Base-by-base conservation (phyloP, 2,329 filamentous ascomycete species). In the Claviceps humidiphila region DNA sequence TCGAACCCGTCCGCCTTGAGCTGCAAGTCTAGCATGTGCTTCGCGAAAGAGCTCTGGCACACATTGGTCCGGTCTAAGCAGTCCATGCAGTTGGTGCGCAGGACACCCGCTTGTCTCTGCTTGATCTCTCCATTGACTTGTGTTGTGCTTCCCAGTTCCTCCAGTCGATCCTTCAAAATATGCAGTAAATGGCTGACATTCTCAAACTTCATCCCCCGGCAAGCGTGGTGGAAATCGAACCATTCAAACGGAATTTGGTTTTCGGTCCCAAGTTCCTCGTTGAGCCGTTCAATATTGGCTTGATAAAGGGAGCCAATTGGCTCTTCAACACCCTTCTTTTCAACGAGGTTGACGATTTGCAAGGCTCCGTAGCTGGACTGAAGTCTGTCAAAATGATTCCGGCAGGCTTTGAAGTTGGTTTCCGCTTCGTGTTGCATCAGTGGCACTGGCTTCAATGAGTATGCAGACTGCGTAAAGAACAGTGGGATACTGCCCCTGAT, bases 11-110 rank as follows among this genome's bases (percentile, higher is more conserved):
- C 82, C 20, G 79, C 74, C 53, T 80, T 84, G 2, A 98, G 74
- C 62, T 96, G 89, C 37, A 76, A 65, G 58, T 96, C 89, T 2
- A 98, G 74, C 58, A 88, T 86, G 62, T 85, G 81, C 61, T 89
- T 87, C 5, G 81, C 93, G 64, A 90, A 90, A 0, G 89, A 93
- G 62, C 88, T 95, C 67, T 97, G 91, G 42, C 90, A 89, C 22
- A 98, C 90, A 59, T 97, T 97, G 2, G 93, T 98, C 22, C 93
- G 81, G 65, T 98, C 93, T 9, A 98, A 73, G 60, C 93, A 98
- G 63, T 98, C 93, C 93, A 98, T 97, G 67, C 93, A 98, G 63
- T 98, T 98, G 1, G 89, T 96, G 52, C 93, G 78, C n/a, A 97
- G 66, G 6, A 95, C 80, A 1, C 90, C 90, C 26, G 71, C 74